A percentile compares a stretch with the other conserved stretches of the same genome.
Conservation (phyloP, 768 basidiomycete genomes). For the Tylopilus vinaceipallidus region DNA sequence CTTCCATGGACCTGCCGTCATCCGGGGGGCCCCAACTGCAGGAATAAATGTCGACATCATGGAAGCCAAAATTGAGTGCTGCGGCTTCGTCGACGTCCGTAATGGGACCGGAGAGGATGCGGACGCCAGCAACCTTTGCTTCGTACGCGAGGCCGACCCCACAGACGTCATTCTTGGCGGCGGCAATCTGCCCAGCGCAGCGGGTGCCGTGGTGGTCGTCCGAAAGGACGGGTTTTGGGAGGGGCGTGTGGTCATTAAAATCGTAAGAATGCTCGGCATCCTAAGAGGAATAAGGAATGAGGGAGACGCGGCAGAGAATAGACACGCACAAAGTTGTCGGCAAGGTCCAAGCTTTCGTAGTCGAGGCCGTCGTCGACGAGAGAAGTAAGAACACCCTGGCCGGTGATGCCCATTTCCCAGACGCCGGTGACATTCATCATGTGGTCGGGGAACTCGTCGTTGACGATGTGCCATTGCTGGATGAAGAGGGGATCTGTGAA, state of each 20-base stretch:
- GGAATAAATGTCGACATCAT: slow-evolving; percentile 86
- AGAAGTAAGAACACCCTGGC: slow-evolving; percentile 81
- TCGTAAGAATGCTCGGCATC: slow-evolving; percentile 88
- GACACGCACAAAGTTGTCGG: slow-evolving; percentile 83
- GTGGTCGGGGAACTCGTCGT: slow-evolving; percentile 76
- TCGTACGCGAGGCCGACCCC: slow-evolving; percentile 93
- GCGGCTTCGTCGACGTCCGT: slow-evolving; percentile 95
- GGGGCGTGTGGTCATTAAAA: slow-evolving; percentile 88
- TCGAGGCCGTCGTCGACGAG: slow-evolving; percentile 96
- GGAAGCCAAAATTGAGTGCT: slow-evolving; percentile 90
- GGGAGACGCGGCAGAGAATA: background rate
- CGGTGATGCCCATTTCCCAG: slow-evolving; percentile 91
- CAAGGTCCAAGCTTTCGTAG: slow-evolving; percentile 82
- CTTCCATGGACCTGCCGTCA: slow-evolving; percentile 93
- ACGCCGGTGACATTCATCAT: slow-evolving; percentile 91
- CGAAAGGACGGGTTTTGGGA: slow-evolving; percentile 82
- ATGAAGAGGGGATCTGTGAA: slow-evolving; percentile 82
- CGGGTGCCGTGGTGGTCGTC: slow-evolving; percentile 98
- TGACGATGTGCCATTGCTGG: slow-evolving; percentile 93
- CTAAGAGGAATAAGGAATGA: slow-evolving; percentile 39
- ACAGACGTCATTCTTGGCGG: slow-evolving; percentile 88
- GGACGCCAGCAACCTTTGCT: slow-evolving; percentile 88
- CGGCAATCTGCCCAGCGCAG: slow-evolving; percentile 96
- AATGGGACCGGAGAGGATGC: slow-evolving; percentile 93
- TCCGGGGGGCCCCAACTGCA: slow-evolving; percentile 99